Conservation (phyloP, 106 monocot species). For the Cymbidium sinense region DNA sequence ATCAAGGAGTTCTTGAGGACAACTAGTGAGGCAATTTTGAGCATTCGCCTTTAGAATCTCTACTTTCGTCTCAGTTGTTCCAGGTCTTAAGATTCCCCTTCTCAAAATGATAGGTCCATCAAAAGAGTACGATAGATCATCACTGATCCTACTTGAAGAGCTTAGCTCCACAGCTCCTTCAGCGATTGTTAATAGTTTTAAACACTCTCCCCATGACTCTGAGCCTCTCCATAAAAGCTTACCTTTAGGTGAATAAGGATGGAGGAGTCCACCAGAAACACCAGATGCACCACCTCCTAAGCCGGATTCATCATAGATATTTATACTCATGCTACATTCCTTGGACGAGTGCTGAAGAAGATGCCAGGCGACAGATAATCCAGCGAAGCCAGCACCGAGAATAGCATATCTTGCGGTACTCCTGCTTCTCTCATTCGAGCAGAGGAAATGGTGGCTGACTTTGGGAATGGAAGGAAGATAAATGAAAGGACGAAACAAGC, state of each 20-base stretch:
- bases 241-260: conserved; percentile 98
- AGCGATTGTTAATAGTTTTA: conserved; percentile 62
- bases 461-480: neutral
- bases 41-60: conserved; percentile 80
- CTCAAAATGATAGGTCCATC: conserved; percentile 67
- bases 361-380: conserved; percentile 85
- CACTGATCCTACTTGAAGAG: neutral
- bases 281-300: conserved; percentile 95
- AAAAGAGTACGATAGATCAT: conserved; percentile 18
- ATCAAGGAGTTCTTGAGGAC: conserved; percentile 48
- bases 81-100: conserved; percentile 93
- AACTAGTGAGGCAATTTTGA: conserved; percentile 44
- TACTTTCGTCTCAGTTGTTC: conserved; percentile 52
- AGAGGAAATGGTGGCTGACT: neutral
- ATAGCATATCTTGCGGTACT: conserved; percentile 62
- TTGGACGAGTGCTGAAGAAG: conserved; percentile 65
- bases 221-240: conserved; percentile 79
- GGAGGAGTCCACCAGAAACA: conserved; percentile 80
- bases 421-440: neutral
- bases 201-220: conserved; percentile 84
- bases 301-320: conserved; percentile 83
- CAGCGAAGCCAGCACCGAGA: conserved; percentile 98
- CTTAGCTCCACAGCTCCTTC: conserved; percentile 31
- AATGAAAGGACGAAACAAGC: neutral
- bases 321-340: conserved; percentile 46